A percentile compares a stretch with the other conserved stretches of the same genome.
Evolutionary conservation across 805 yeast genomes (phyloP).

Genomic region (Ogataea sp.): DNA sequence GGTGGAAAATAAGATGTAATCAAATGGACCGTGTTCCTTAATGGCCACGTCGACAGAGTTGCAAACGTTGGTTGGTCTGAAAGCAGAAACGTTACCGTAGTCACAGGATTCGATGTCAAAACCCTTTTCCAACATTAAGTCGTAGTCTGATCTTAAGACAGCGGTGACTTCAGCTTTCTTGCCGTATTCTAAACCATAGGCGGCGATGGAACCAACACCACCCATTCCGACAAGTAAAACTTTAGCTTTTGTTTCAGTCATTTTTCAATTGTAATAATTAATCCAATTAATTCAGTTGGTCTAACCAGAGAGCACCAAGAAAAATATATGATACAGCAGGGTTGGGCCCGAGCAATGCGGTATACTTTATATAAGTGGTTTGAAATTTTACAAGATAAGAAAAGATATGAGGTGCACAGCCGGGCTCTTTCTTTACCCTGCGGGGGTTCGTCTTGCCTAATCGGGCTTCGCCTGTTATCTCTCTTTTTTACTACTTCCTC

Average conservation of each 20-base stretch:
- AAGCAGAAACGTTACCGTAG: slow-evolving; percentile 44
- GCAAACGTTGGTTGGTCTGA: slow-evolving; percentile 45
- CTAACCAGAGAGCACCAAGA: too few relatives aligned
- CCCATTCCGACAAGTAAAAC: slow-evolving; percentile 75
- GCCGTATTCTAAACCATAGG: slow-evolving; percentile 45
- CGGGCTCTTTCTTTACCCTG: too few relatives aligned
- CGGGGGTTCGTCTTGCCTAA: too few relatives aligned
- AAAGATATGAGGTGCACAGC: too few relatives aligned
- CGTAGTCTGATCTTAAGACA: slow-evolving; percentile 57
- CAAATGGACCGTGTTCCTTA: slow-evolving; percentile 29
- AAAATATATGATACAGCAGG: too few relatives aligned
- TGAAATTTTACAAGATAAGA: too few relatives aligned
- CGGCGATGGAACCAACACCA: slow-evolving; percentile 77
- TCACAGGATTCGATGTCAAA: slow-evolving; percentile 50
- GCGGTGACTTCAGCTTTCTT: slow-evolving; percentile 43
- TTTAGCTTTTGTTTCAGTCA: slow-evolving; percentile 12
- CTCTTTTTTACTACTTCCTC: too few relatives aligned
- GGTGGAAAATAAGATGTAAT: slow-evolving; percentile 49
- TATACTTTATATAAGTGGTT: too few relatives aligned
- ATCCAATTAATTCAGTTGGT: too few relatives aligned
- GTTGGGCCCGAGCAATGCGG: too few relatives aligned
- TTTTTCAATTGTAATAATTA: too few relatives aligned
- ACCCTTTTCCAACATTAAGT: slow-evolving; percentile 41
- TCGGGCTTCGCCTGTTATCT: too few relatives aligned
- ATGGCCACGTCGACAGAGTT: slow-evolving; percentile 38